phyloP scores from a whole-genome alignment of 148 eudicot species.

The Heliosperma pusillum region DNA sequence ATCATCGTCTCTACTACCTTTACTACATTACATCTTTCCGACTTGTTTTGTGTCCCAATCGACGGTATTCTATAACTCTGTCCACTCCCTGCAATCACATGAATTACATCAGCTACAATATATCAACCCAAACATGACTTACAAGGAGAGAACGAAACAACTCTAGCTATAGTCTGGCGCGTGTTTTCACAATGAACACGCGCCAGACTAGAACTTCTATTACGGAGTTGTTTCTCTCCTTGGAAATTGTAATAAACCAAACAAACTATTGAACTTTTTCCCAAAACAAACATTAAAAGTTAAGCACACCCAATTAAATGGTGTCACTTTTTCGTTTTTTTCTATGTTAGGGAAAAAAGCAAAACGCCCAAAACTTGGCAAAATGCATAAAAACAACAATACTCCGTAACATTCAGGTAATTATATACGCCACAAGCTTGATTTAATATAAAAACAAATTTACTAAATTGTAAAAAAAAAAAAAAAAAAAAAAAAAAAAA shows the following conservation, averaged over 20 bases:
- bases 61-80: constrained; percentile 25
- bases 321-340: not conserved
- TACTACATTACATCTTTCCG: constrained; percentile 34
- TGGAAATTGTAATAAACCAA: not conserved
- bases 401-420: no score
- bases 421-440: no score
- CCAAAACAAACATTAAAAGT: not conserved
- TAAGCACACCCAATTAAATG: not conserved
- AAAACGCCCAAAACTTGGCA: not conserved
- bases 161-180: not conserved
- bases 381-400: not conserved
- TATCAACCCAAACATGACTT: not conserved
- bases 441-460: no score
- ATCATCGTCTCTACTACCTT: not conserved
- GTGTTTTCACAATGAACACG: not conserved
- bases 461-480: no score
- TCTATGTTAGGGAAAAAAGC: not conserved
- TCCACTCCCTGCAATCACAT: constrained; percentile 20
- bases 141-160: not conserved
- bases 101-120: not conserved
- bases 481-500: no score
- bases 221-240: no score
- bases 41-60: constrained; percentile 18
- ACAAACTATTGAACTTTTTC: not conserved
- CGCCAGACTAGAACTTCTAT: not conserved